These are phyloP conservation scores for Erysimum cheiranthoides DNA, from an alignment of 345 rosid species.

Conservation along the genomic window DNA sequence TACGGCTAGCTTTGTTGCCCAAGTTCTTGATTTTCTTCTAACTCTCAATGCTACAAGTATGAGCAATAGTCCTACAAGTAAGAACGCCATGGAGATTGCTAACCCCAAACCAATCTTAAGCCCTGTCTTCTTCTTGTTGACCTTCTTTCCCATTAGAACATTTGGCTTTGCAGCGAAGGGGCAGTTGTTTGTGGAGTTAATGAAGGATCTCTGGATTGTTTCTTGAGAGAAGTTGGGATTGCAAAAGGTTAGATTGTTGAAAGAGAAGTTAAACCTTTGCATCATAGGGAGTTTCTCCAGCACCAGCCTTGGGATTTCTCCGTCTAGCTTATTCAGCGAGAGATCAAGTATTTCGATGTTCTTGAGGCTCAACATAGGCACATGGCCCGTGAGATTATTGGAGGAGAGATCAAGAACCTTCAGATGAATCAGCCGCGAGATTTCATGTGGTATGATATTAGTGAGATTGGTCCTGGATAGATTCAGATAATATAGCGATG, in stretches of 20 bases:
- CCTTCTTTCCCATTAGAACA: constrained; percentile 50
- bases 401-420: constrained; percentile 79
- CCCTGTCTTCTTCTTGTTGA: constrained; percentile 52
- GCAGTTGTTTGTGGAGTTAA: constrained; percentile 70
- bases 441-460: constrained; percentile 60
- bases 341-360: constrained; percentile 68
- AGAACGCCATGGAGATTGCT: constrained; percentile 68
- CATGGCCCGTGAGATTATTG: constrained; percentile 71
- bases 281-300: constrained; percentile 58
- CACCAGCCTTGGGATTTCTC: constrained; percentile 66
- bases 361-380: constrained; percentile 54
- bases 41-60: constrained; percentile 65
- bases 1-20: constrained; percentile 70
- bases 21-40: constrained; percentile 64
- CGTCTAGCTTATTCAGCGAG: constrained; percentile 78
- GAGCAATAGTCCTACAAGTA: constrained; percentile 63
- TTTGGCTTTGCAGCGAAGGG: constrained; percentile 83
- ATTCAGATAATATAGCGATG: constrained; percentile 65
- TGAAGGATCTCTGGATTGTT: constrained; percentile 59
- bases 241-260: constrained; percentile 85
- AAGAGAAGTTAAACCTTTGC: constrained; percentile 81
- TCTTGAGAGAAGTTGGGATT: constrained; percentile 55
- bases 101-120: constrained; percentile 71
- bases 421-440: constrained; percentile 54
- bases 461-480: constrained; percentile 68